Conservation (phyloP, 441 rosid genomes). For the Geranium incanum region DNA sequence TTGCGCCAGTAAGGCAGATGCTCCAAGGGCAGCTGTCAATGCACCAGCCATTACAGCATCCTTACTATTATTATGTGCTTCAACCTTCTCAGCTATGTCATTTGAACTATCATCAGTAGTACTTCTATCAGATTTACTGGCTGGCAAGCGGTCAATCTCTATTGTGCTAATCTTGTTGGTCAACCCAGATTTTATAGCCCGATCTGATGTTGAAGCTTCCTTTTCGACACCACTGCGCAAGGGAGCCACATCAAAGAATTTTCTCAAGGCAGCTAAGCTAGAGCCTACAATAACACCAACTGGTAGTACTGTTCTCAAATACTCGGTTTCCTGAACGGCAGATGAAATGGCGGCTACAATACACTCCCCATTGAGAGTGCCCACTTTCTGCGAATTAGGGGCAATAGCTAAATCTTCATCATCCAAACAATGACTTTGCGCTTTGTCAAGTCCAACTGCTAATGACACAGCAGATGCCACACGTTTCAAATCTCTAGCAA, state of each 20-base stretch:
- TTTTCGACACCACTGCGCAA: constrained; percentile 27
- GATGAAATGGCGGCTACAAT: constrained; percentile 62
- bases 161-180: constrained; percentile 20
- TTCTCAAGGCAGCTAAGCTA: constrained; percentile 83
- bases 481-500: constrained; percentile 56
- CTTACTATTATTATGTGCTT: constrained; percentile 30
- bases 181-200: constrained; percentile 26
- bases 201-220: constrained; percentile 24
- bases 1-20: constrained; percentile 70
- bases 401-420: constrained; percentile 24
- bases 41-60: constrained; percentile 75
- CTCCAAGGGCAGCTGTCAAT: constrained; percentile 87
- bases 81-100: constrained; percentile 28
- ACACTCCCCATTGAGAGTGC: constrained; percentile 53
- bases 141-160: constrained; percentile 22
- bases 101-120: constrained; percentile 21
- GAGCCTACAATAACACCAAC: constrained; percentile 82
- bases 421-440: constrained; percentile 33
- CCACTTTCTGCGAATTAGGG: constrained; percentile 37
- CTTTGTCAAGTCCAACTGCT: constrained; percentile 37
- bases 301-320: constrained; percentile 69
- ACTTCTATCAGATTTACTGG: constrained; percentile 23
- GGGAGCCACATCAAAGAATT: constrained; percentile 53
- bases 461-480: constrained; percentile 65
- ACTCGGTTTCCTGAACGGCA: constrained; percentile 55